Evolutionary conservation across 371 early-diverging fungal genomes (phyloP).

Genomic region (Phascolomyces articulosus): DNA sequence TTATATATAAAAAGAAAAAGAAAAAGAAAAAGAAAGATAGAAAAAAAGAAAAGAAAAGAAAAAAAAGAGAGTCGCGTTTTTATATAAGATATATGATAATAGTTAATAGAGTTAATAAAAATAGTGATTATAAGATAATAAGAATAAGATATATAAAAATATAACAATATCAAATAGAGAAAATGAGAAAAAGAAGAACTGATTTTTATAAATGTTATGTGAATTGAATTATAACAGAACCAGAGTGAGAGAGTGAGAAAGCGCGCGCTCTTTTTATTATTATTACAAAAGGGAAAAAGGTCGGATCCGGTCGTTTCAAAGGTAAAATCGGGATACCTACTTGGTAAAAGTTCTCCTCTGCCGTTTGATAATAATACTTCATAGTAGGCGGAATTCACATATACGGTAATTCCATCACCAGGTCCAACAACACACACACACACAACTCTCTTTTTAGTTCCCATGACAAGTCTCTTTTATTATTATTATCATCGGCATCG

Average conservation of each 20-base stretch:
- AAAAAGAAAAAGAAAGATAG: not conserved
- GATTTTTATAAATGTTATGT: no score
- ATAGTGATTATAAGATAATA: no score
- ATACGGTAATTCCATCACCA: constrained; percentile 7
- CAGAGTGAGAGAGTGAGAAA: no score
- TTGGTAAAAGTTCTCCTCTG: constrained; percentile 8
- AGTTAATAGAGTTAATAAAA: no score
- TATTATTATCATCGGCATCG: constrained; percentile 14
- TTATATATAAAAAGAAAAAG: no score
- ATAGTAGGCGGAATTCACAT: constrained; percentile 3
- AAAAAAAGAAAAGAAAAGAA: constrained; percentile 8
- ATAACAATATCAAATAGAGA: constrained; percentile 5
- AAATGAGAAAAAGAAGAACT: constrained; percentile 10
- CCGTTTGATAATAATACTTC: constrained; percentile 1
- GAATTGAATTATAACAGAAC: no score
- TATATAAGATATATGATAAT: not conserved
- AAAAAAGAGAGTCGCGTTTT: constrained; percentile 9
- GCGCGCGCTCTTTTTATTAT: not conserved
- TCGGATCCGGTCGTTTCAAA: constrained; percentile 18
- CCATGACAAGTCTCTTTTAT: constrained; percentile 9
- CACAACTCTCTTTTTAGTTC: constrained; percentile 6
- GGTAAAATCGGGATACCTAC: constrained; percentile 9
- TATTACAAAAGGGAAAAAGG: not conserved
- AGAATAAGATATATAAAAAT: not conserved
- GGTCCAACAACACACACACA: no score